Base-by-base conservation (phyloP, 768 basidiomycete genomes). In the Kwoniella dejecticola region DNA sequence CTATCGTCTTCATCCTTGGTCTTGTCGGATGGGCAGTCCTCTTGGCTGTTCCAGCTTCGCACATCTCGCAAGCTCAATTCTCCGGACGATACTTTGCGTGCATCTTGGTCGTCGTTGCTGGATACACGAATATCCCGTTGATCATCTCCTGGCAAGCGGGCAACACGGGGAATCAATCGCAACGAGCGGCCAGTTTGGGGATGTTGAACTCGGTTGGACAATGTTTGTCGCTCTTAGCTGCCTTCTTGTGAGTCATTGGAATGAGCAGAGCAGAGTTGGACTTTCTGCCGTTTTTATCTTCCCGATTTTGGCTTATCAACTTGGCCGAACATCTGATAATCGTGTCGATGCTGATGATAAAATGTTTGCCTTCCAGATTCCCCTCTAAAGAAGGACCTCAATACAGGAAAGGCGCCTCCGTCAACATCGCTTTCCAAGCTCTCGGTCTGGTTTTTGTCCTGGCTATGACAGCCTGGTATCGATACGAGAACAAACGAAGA, bases 201-300 rank as follows among this genome's bases (percentile, higher is more conserved):
- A 78, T 78, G 77, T 74, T 82, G 45, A 81, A 81, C 72, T 62
- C 72, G 11, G 52, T 77, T 52, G 77, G 77, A 30, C 79, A 81
- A 60, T 81, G 78, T 63, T 68, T 82, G 6, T 69, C 72, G 5
- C 68, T 80, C 42, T 54, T 62, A 6, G 72, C 72, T 38, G 58
- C 67, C n/a, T 71, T 71, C 62, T 46, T 71, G 67, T 70, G 30
- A 64, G 68, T 67, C n/a, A n/a, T n/a, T n/a, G n/a, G n/a, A n/a
- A n/a, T n/a, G n/a, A n/a, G n/a, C n/a, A n/a, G n/a, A n/a, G n/a
- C n/a, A n/a, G n/a, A n/a, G n/a, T n/a, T n/a, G n/a, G n/a, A n/a
- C n/a, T n/a, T n/a, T n/a, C n/a, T n/a, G n/a, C n/a, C n/a, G n/a
- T n/a, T n/a, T n/a, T n/a, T n/a, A n/a, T n/a, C n/a, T n/a, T n/a